Evolutionary conservation across 2,329 filamentous ascomycete species (phyloP), one percentile per base, ranked within the genome.

Genomic region (Pestalotiopsis sp.): DNA sequence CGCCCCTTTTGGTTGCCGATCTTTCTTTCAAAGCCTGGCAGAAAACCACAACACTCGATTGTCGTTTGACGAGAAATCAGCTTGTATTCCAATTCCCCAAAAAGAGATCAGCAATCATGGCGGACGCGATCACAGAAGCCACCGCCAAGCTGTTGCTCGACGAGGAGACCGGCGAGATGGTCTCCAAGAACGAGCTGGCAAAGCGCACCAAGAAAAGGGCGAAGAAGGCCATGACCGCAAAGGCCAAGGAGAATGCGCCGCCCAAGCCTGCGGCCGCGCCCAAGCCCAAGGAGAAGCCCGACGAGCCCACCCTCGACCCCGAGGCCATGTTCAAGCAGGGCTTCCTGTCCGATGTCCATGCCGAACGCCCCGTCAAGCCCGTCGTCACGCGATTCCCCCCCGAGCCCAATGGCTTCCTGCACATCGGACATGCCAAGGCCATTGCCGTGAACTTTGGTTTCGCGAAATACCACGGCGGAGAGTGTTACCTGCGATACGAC

Each of bases 401-500:
- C 23, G 93, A 95, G 81, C 96, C 96, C 62, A 98, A 98, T 79
- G 96, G 95, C 67, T 98, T 92, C 79, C 87, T 98, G 11, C 95
- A 98, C 78, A 92, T 98, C 74, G 95, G 95, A 23, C 96, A 98
- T 78, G 93, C 92, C 72, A 98, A 98, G 83, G 95, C 96, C 25
- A 98, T 98, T 79, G 92, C 94, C 0, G 90, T 98, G 80, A 98
- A 98, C 82, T 98, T 98, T 82, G 95, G 95, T 6, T 98, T 98
- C 79, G 95, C 96, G 14, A 90, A 88, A 76, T 90, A 91, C 77
- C 93, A 97, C 78, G 92, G 92, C 45, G 95, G 95, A 69, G 85
- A 91, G 70, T 92, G 90, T 80, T 91, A 92, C 76, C 81, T 94
- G 70, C 88, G 95, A 75, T 97, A 93, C 79, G 96, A 98, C 79